These are phyloP conservation scores for Scenedesmus sp. DNA, from an alignment of 163 green algal species.

Conservation along the genomic window DNA sequence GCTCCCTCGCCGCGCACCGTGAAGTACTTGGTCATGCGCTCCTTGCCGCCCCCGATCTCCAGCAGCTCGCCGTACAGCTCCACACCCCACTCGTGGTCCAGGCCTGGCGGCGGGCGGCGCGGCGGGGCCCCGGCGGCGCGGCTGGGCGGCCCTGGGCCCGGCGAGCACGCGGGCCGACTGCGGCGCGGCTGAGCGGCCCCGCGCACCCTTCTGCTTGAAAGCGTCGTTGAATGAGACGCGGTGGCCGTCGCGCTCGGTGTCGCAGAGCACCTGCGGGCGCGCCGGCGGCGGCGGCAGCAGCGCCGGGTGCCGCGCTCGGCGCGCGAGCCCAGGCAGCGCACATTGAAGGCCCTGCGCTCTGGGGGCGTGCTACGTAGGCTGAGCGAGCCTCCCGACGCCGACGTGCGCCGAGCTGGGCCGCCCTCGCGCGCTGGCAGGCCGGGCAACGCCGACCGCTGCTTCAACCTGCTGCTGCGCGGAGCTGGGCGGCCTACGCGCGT, in stretches of 20 bases:
- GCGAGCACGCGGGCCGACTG: too few species aligned
- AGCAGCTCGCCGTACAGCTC: constrained; percentile 95
- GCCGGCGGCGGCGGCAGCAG: not conserved
- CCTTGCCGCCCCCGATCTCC: constrained; percentile 97
- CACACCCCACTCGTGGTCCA: constrained; percentile 87
- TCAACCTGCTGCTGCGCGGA: too few species aligned
- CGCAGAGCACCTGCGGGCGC: constrained; percentile 83
- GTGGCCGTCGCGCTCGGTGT: constrained; percentile 92
- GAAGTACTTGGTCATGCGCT: constrained; percentile 98
- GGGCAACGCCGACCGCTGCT: too few species aligned
- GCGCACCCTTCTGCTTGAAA: constrained; percentile 84
- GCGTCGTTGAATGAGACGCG: constrained; percentile 94
- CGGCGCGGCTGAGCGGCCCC: too few species aligned
- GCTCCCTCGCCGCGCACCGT: constrained; percentile 50
- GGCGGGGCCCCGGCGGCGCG: too few species aligned
- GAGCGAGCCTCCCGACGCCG: too few species aligned
- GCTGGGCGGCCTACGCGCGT: too few species aligned
- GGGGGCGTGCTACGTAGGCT: not conserved
- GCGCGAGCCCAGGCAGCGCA: not conserved
- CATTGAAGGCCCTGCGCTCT: not conserved
- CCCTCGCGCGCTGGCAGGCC: too few species aligned
- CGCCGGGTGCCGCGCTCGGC: not conserved
- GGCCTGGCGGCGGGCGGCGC: constrained; percentile 54
- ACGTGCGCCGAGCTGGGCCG: not conserved
- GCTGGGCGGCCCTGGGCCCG: too few species aligned